Conservation (phyloP, 2,329 filamentous ascomycete species). For the Xylariaceae sp. region DNA sequence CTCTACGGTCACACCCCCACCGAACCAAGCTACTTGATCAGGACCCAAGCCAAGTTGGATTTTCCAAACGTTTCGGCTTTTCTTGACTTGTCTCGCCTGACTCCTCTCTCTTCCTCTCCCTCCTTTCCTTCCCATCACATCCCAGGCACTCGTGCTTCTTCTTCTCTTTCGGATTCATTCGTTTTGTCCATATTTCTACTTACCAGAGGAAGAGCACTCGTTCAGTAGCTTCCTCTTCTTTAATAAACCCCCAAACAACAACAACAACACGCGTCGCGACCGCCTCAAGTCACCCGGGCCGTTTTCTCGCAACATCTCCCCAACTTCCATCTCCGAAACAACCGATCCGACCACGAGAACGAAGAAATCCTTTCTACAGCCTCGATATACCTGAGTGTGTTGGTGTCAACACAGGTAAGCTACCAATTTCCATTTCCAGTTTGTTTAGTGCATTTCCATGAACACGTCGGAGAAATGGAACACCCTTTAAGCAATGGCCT, state of each 20-base stretch:
- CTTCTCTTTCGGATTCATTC: conserved; percentile 36
- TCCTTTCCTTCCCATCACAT: conserved; percentile 13
- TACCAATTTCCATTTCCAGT: background rate
- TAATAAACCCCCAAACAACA: conserved; percentile 26
- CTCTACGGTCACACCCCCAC: conserved; percentile 17
- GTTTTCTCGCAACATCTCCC: too few species aligned
- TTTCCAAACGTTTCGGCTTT: conserved; percentile 37
- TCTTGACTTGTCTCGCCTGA: conserved; percentile 32
- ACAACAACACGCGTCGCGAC: conserved; percentile 10
- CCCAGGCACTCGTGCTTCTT: conserved; percentile 19
- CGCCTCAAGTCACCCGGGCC: background rate
- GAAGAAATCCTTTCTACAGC: background rate
- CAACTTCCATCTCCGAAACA: too few species aligned
- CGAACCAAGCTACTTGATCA: conserved; percentile 12
- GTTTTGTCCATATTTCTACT: conserved; percentile 34
- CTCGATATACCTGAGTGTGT: background rate
- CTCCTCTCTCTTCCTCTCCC: conserved; percentile 24
- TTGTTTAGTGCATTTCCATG: background rate
- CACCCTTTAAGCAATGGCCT: background rate
- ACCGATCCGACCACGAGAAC: background rate
- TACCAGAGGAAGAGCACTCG: conserved; percentile 34
- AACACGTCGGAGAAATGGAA: background rate
- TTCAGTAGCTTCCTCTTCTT: conserved; percentile 33
- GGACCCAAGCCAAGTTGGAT: conserved; percentile 5
- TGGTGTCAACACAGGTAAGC: background rate